Conservation (phyloP, 257 asterid genomes). For the Anisodus tanguticus region DNA sequence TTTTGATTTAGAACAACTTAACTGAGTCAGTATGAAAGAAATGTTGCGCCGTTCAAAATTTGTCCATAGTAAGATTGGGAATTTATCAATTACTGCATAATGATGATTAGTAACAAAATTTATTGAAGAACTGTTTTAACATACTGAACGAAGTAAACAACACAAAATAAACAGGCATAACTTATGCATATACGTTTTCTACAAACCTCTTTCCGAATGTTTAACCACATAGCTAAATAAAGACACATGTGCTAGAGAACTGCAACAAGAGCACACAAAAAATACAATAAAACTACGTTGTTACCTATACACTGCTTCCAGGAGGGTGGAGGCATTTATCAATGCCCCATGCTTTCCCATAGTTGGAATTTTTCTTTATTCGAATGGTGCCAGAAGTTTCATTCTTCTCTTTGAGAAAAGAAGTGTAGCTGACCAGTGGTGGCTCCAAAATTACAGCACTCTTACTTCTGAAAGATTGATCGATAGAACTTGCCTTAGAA, state of each 20-base stretch:
- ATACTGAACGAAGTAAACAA: neutral
- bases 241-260: neutral
- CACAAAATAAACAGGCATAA: conserved; percentile 22
- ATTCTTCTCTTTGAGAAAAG: conserved; percentile 41
- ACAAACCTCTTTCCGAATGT: neutral
- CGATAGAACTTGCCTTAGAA: neutral
- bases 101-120: neutral
- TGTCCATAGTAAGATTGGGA: neutral
- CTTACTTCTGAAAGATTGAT: conserved; percentile 48
- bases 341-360: conserved; percentile 47
- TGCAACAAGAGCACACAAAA: neutral
- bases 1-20: neutral
- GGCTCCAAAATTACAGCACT: conserved; percentile 54
- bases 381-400: conserved; percentile 35
- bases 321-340: conserved; percentile 38
- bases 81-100: neutral
- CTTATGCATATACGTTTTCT: conserved; percentile 12
- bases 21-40: neutral
- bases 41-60: neutral
- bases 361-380: conserved; percentile 56
- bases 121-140: neutral
- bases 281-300: conserved; percentile 9
- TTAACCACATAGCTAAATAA: conserved; percentile 16
- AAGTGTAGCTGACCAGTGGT: conserved; percentile 27
- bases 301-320: conserved; percentile 38